A percentile compares a stretch with the other conserved stretches of the same genome.
These are phyloP conservation scores for Acephala macrosclerotiorum DNA, from an alignment of 2,329 filamentous ascomycete genomes.

Conservation along the genomic window DNA sequence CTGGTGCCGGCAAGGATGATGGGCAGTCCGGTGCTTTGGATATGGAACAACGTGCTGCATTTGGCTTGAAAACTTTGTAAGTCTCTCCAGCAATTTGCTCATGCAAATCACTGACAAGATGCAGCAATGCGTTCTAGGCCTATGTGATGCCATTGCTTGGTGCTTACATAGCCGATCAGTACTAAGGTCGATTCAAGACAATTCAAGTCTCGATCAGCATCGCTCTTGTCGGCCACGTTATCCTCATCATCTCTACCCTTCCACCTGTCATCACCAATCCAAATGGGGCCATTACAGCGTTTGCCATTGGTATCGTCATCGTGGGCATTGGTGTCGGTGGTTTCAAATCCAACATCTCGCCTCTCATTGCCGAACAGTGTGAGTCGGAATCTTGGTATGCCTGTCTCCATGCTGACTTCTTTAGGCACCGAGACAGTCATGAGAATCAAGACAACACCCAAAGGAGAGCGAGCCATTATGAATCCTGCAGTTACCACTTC, in stretches of 20 bases:
- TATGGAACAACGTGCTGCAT: constrained; percentile 57
- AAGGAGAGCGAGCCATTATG: constrained; percentile 44
- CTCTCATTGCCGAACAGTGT: constrained; percentile 41
- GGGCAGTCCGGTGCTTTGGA: constrained; percentile 50
- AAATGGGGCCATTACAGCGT: constrained; percentile 53
- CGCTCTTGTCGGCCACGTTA: constrained; percentile 58
- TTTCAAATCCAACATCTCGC: constrained; percentile 51
- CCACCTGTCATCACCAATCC: constrained; percentile 54
- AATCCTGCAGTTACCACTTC: constrained; percentile 45
- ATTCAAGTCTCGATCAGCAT: constrained; percentile 57
- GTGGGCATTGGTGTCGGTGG: constrained; percentile 54
- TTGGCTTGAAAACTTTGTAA: constrained; percentile 54
- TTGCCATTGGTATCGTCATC: constrained; percentile 57
- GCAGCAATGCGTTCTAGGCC: constrained; percentile 45
- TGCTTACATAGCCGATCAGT: constrained; percentile 63
- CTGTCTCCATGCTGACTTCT: constrained; percentile 21
- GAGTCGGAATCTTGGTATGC: constrained; percentile 39
- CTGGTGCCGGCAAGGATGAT: constrained; percentile 49
- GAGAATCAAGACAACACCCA: constrained; percentile 36
- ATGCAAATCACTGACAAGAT: neutral
- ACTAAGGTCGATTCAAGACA: constrained; percentile 68
- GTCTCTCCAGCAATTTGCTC: constrained; percentile 38
- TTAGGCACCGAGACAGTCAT: constrained; percentile 30
- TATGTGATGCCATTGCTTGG: constrained; percentile 54
- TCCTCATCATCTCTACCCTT: constrained; percentile 60